A percentile compares a stretch with the other conserved stretches of the same genome.
Conservation (phyloP, 805 yeast species). For the Ogataea sp. region DNA sequence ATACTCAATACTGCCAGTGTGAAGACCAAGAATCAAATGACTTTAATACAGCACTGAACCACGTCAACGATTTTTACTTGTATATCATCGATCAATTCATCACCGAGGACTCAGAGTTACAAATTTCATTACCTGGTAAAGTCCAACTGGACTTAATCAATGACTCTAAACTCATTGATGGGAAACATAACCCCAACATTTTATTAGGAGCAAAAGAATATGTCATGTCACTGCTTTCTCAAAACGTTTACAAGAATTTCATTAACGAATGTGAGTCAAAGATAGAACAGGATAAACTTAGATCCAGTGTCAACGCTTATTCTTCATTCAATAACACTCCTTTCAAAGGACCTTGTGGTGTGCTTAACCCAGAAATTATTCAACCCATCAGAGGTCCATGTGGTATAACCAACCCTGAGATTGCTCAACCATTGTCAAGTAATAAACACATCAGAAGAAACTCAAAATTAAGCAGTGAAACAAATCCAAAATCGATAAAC, state of each 20-base stretch:
- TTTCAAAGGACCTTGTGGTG: slow-evolving; percentile 9
- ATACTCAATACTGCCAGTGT: not conserved
- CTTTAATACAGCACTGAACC: not conserved
- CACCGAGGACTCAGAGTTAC: slow-evolving; percentile 32
- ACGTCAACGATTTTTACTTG: slow-evolving; percentile 8
- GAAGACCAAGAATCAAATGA: not conserved
- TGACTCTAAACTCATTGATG: slow-evolving; percentile 12
- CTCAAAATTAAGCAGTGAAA: too few relatives aligned
- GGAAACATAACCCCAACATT: slow-evolving; percentile 10
- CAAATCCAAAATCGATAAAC: not conserved
- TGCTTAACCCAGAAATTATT: slow-evolving; percentile 4
- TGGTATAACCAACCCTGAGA: not conserved
- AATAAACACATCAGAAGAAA: too few relatives aligned
- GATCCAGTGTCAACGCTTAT: not conserved
- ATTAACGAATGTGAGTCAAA: slow-evolving; percentile 7
- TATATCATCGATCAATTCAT: slow-evolving; percentile 33
- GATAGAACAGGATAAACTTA: slow-evolving; percentile 2
- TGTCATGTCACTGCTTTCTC: slow-evolving; percentile 11
- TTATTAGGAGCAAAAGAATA: slow-evolving; percentile 11
- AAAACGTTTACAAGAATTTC: slow-evolving; percentile 14
- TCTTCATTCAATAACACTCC: not conserved
- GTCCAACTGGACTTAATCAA: slow-evolving; percentile 22
- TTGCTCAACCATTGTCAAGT: not conserved
- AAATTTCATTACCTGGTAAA: slow-evolving; percentile 39
- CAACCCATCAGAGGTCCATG: not conserved